Conservation (phyloP, 352 stramenopile genomes). For the Pythium vanterpoolii region DNA sequence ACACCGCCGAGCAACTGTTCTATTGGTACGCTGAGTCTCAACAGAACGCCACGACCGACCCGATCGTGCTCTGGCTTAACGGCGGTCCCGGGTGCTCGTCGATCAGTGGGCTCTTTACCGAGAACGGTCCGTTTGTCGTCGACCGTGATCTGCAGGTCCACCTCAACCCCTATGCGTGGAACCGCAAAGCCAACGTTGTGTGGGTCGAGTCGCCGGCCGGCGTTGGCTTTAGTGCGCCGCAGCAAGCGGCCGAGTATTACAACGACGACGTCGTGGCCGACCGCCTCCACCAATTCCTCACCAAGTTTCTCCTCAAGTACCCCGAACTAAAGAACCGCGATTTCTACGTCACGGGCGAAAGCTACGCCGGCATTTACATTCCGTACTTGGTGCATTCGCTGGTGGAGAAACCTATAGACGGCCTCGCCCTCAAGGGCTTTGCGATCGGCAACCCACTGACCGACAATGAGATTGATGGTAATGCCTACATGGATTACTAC, state of each 20-base stretch:
- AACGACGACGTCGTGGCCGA: constrained; percentile 75
- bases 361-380: constrained; percentile 90
- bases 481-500: constrained; percentile 82
- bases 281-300: constrained; percentile 75
- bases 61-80: too few relatives aligned
- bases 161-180: too few relatives aligned
- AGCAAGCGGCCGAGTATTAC: constrained; percentile 62
- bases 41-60: too few relatives aligned
- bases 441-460: constrained; percentile 71
- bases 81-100: too few relatives aligned
- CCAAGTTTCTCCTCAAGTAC: constrained; percentile 66
- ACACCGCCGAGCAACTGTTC: too few relatives aligned
- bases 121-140: too few relatives aligned
- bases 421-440: constrained; percentile 74
- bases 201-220: constrained; percentile 87
- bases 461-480: constrained; percentile 28
- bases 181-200: too few relatives aligned
- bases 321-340: constrained; percentile 62
- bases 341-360: constrained; percentile 85
- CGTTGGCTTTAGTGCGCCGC: constrained; percentile 73
- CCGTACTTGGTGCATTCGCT: constrained; percentile 79
- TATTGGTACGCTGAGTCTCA: too few relatives aligned
- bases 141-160: too few relatives aligned
- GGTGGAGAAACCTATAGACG: constrained; percentile 52
- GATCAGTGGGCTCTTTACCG: too few relatives aligned